These are phyloP conservation scores for Torrubiellomyces zombiae DNA, from an alignment of 2,329 filamentous ascomycete genomes.

Conservation along the genomic window DNA sequence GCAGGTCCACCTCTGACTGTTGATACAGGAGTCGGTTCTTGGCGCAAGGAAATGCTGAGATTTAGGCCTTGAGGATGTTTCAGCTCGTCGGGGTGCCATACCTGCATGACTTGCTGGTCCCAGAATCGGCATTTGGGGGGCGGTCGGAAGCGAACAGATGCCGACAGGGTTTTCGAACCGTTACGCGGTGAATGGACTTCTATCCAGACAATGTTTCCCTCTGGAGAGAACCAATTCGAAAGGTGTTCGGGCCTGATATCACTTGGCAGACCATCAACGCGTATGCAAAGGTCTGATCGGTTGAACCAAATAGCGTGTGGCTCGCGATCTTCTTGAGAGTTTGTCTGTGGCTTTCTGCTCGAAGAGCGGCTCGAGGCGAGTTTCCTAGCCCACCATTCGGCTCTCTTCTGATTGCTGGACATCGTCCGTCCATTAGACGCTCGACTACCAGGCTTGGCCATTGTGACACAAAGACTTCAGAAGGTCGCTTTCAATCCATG, in stretches of 20 bases:
- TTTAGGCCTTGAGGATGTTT: constrained; percentile 8
- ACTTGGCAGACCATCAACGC: constrained; percentile 16
- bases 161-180: constrained; percentile 13
- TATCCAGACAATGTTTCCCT: constrained; percentile 38
- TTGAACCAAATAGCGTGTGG: too few species aligned
- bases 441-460: too few species aligned
- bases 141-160: constrained; percentile 39
- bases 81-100: constrained; percentile 10
- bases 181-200: constrained; percentile 27
- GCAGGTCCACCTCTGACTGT: constrained; percentile 7
- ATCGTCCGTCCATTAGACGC: too few species aligned
- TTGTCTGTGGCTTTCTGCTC: too few species aligned
- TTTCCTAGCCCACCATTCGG: too few species aligned
- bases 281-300: constrained; percentile 16
- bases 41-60: constrained; percentile 5
- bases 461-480: too few species aligned
- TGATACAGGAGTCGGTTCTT: constrained; percentile 3
- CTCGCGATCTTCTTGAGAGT: too few species aligned
- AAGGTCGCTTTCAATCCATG: too few species aligned
- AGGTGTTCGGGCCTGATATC: constrained; percentile 25
- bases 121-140: constrained; percentile 37
- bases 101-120: constrained; percentile 15
- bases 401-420: too few species aligned
- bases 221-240: constrained; percentile 30
- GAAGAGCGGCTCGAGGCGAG: too few species aligned